These are phyloP conservation scores for Sanghuangporus baumii DNA, from an alignment of 1,284 basidiomycete genomes.

Conservation along the genomic window DNA sequence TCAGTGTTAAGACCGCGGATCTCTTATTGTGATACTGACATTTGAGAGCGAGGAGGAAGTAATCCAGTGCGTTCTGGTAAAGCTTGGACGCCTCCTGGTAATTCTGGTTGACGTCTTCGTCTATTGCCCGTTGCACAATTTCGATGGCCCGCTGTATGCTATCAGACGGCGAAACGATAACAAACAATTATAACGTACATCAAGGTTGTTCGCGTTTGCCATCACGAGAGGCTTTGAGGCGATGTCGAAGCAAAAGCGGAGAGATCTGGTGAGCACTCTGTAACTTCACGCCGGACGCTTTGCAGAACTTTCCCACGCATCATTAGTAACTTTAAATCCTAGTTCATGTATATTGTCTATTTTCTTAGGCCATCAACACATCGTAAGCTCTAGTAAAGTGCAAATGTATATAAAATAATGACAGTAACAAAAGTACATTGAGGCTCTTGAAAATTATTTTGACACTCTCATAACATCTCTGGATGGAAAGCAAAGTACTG, in stretches of 20 bases:
- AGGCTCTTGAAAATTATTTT: constrained; percentile 8
- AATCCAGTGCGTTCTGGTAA: constrained; percentile 94
- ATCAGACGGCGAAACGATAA: neutral
- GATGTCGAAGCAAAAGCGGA: neutral
- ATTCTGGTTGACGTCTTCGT: constrained; percentile 91
- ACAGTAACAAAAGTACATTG: constrained; percentile 8
- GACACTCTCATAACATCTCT: constrained; percentile 5
- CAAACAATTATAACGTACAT: constrained; percentile 12
- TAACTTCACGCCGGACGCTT: neutral
- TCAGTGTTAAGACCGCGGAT: neutral
- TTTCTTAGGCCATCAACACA: neutral
- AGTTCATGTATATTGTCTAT: neutral
- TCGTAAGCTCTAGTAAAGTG: neutral
- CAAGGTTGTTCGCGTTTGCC: constrained; percentile 20
- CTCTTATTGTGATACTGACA: constrained; percentile 38
- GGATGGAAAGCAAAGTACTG: constrained; percentile 4
- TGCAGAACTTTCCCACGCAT: constrained; percentile 1
- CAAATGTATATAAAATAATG: neutral
- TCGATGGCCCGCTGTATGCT: constrained; percentile 81
- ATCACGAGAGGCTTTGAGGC: constrained; percentile 1
- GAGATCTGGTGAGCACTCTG: neutral
- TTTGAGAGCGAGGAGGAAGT: constrained; percentile 92
- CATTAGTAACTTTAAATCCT: neutral
- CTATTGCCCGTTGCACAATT: constrained; percentile 92
- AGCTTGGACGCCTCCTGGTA: constrained; percentile 93